Base-by-base conservation (phyloP, 257 asterid species). In the Osmanthus fragrans region DNA sequence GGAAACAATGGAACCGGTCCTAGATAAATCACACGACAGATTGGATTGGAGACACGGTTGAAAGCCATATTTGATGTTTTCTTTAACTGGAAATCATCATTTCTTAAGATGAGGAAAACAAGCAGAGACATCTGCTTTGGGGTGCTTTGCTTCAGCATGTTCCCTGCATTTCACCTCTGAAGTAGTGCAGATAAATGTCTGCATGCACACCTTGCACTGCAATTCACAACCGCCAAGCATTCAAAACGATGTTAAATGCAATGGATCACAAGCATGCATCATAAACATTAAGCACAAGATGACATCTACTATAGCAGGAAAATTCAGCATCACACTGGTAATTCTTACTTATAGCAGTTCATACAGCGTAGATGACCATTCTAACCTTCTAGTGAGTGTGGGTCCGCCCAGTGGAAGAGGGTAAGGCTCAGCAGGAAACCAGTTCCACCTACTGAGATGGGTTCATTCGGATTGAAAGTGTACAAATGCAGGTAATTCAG, bases 201-300 rank as follows among this genome's bases (percentile, higher is more conserved):
- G 94, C 94, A 89, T 89, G 74, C 94, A 89, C 58, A 89, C 90
- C 82, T 89, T 89, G 88, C 94, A 89, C 94, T 89, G 90, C 81
- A 85, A 70, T 73, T 40, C 19, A 58, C 68, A 74, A 63, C 36
- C 6, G 34, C 6, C 60, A 30, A 12, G n/a, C 65, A 47, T 45
- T n/a, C 32, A 47, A 70, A 39, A 27, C 33, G 1, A 5, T 12
- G 34, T 12, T 12, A 27, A 25, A 23, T 25, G 9, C 7, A 10
- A 7, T 60, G 9, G 5, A 21, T 4, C 23, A 58, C 30, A n/a
- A 58, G 27, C 67, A n/a, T 21, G 34, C 32, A 60, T 21, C 68
- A 25, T n/a, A 60, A 60, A 21, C 25, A 7, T 23, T 7, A 60
- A 60, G 18, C 18, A 60, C 9, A 23, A 11, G 7, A 60, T n/a